These are phyloP conservation scores for Nyctanthes arbortristis DNA, from an alignment of 257 asterid genomes.

Conservation along the genomic window DNA sequence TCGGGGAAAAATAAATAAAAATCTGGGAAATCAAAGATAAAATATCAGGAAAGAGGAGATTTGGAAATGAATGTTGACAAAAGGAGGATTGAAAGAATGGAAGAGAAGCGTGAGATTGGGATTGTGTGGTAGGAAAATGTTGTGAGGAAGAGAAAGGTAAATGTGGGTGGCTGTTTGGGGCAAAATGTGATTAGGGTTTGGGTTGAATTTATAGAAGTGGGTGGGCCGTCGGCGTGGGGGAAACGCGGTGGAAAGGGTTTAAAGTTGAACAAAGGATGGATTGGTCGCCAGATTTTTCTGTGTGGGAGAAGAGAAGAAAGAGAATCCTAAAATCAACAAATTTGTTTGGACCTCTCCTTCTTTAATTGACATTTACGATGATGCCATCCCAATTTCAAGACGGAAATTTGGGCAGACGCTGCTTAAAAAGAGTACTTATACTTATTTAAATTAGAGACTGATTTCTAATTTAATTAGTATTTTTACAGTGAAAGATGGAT, in stretches of 20 bases:
- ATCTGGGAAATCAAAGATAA: not conserved
- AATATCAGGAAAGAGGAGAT: not conserved
- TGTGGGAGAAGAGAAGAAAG: not conserved
- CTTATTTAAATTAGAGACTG: no score
- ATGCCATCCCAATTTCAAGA: no score
- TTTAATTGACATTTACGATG: no score
- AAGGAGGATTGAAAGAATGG: not conserved
- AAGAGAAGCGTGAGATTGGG: not conserved
- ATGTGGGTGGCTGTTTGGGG: not conserved
- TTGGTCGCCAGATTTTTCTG: not conserved
- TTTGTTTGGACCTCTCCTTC: no score
- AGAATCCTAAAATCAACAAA: not conserved
- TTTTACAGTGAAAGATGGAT: no score
- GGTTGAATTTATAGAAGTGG: not conserved
- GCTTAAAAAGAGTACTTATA: no score
- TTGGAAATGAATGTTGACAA: not conserved
- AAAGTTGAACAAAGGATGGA: not conserved
- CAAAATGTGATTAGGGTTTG: not conserved
- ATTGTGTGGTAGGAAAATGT: not conserved
- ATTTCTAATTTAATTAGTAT: no score
- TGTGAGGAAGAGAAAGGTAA: not conserved
- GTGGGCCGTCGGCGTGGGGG: not conserved
- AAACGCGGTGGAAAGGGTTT: not conserved
- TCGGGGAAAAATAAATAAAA: not conserved
- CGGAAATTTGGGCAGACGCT: no score